Evolutionary conservation across 2,329 filamentous ascomycete species (phyloP), one percentile per base, ranked within the genome.

Genomic region (Mariannaea sp.): DNA sequence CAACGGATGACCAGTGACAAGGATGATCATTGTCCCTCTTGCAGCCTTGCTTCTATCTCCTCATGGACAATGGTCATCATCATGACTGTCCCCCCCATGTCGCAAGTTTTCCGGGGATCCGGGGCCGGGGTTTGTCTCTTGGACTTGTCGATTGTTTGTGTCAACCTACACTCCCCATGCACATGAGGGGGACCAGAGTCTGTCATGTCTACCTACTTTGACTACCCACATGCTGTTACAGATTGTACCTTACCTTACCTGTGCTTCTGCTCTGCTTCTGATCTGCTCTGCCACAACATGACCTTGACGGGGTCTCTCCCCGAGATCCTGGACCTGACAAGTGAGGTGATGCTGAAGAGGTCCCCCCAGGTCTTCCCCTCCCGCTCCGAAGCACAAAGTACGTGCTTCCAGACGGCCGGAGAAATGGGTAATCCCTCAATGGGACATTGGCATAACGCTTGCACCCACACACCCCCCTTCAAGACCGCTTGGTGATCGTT

Each of bases 71-170:
- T 45, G 49, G 56, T 58, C 56, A 58, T 58, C 33, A 51, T 54
- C 53, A 56, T 33, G 41, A 40, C 49, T 56, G 36, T 42, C 17
- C 48, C 47, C 45, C 47, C 52, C 45, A 38, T 54, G 20, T 60
- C 30, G 24, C 32, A 20, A 32, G 22, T 56, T 56, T 43, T 48
- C 62, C 56, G 62, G 58, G 58, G 58, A 52, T 60, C 62, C 62
- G 62, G 62, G 46, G 41, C 62, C 60, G 56, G 62, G 26, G 54
- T 39, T 56, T 38, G n/a, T 33, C 5, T 33, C 14, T 7, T 16
- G 6, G 6, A 24, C 35, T 39, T 39, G 29, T 54, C 40, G 51
- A 38, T 47, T 56, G 30, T 52, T 50, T 40, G 32, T 40, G 35
- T 29, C 45, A n/a, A n/a, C n/a, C n/a, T n/a, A n/a, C n/a, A 48